phyloP scores from a whole-genome alignment of 345 rosid species.

The Stellera chamaejasme region DNA sequence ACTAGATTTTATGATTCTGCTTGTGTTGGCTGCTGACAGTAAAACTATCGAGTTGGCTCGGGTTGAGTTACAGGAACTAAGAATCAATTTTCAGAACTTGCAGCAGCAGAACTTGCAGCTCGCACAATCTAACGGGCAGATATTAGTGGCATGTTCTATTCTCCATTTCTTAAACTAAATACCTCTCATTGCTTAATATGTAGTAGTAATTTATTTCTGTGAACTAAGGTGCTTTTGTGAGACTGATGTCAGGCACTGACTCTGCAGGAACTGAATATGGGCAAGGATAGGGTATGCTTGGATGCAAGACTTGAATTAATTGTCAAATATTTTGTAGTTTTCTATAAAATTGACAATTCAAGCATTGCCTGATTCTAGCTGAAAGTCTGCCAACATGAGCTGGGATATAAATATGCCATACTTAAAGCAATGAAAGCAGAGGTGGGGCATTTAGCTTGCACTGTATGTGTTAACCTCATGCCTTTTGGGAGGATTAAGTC shows the following conservation, averaged over 20 bases:
- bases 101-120: constrained; percentile 60
- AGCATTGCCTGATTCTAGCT: constrained; percentile 37
- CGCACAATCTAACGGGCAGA: constrained; percentile 51
- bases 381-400: constrained; percentile 57
- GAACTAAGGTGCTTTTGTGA: constrained; percentile 5
- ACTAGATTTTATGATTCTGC: constrained; percentile 4
- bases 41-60: constrained; percentile 45
- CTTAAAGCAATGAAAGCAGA: constrained; percentile 30
- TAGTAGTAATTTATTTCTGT: background rate
- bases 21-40: constrained; percentile 26
- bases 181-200: constrained; percentile 5
- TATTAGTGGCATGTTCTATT: constrained; percentile 41
- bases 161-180: background rate
- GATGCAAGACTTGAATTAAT: constrained; percentile 9
- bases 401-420: constrained; percentile 53
- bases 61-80: constrained; percentile 45
- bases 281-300: constrained; percentile 52
- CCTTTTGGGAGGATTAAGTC: background rate
- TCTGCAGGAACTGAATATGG: constrained; percentile 63
- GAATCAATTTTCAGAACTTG: constrained; percentile 41
- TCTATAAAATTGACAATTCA: constrained; percentile 9
- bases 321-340: constrained; percentile 5
- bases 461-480: constrained; percentile 7
- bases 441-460: constrained; percentile 17
- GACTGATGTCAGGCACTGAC: constrained; percentile 14